Conservation (phyloP, 352 stramenopile genomes). For the Peronospora belbahrii region DNA sequence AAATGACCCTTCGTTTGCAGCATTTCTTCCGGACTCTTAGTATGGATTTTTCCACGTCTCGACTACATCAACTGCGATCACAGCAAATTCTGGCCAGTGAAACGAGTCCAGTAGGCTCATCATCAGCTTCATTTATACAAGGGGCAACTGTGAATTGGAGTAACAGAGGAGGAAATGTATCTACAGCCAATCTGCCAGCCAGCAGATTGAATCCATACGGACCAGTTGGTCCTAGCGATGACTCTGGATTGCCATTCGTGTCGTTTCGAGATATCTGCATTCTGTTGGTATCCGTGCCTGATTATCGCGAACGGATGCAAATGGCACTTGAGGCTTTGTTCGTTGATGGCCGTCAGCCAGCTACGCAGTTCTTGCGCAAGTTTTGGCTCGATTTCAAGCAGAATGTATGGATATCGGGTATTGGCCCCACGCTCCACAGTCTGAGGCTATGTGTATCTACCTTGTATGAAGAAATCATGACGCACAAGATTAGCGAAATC, state of each 20-base stretch:
- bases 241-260: conserved; percentile 28
- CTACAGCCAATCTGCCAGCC: not conserved
- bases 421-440: conserved; percentile 17
- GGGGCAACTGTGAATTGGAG: conserved; percentile 12
- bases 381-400: conserved; percentile 49
- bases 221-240: conserved; percentile 10
- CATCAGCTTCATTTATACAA: conserved; percentile 13
- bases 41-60: conserved; percentile 37
- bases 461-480: conserved; percentile 29
- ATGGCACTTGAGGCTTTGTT: conserved; percentile 45
- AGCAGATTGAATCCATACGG: conserved; percentile 12
- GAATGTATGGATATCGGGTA: conserved; percentile 23
- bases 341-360: conserved; percentile 29
- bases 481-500: conserved; percentile 30
- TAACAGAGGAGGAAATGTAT: conserved; percentile 2
- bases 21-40: conserved; percentile 28
- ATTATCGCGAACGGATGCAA: conserved; percentile 26
- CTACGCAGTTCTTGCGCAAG: conserved; percentile 30
- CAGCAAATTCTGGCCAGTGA: conserved; percentile 45
- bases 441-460: conserved; percentile 27
- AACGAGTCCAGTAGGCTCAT: conserved; percentile 6
- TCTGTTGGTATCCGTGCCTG: conserved; percentile 24
- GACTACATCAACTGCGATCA: conserved; percentile 41
- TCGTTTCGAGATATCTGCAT: conserved; percentile 46
- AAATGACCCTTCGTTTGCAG: conserved; percentile 21